Conservation (phyloP, 1,284 basidiomycete genomes). For the Ganoderma boninense region DNA sequence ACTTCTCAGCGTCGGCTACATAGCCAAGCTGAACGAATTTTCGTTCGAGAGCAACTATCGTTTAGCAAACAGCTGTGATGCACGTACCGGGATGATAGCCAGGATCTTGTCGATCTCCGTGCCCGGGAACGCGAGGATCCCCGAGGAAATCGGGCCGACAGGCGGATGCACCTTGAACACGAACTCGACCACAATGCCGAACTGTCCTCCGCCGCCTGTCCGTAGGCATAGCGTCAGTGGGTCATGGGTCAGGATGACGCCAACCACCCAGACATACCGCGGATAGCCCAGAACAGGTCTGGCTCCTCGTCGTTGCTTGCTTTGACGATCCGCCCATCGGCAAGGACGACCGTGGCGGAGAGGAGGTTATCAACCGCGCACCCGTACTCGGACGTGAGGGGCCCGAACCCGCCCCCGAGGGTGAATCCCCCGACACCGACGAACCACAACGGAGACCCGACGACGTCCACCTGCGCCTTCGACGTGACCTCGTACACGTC, state of each 20-base stretch:
- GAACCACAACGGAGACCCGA: conserved; percentile 39
- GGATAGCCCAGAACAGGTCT: conserved; percentile 43
- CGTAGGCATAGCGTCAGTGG: conserved; percentile 12
- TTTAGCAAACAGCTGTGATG: too few relatives aligned
- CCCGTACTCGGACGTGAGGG: conserved; percentile 46
- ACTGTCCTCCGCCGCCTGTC: conserved; percentile 53
- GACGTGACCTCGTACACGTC: conserved; percentile 45
- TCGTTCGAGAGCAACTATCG: too few relatives aligned
- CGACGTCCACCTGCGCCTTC: conserved; percentile 39
- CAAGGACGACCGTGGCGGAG: conserved; percentile 46
- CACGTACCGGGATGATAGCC: conserved; percentile 8
- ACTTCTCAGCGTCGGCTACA: too few relatives aligned
- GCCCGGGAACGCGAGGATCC: conserved; percentile 31
- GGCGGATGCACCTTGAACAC: conserved; percentile 44
- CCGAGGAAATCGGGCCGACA: conserved; percentile 34
- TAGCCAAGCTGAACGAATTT: too few relatives aligned
- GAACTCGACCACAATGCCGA: conserved; percentile 57
- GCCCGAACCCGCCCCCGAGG: conserved; percentile 52
- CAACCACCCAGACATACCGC: conserved; percentile 29
- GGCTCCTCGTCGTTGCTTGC: conserved; percentile 38
- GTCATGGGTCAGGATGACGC: background rate
- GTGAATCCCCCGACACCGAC: conserved; percentile 42
- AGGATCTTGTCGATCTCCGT: conserved; percentile 28
- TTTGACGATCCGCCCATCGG: conserved; percentile 44
- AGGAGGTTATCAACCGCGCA: conserved; percentile 50